Base-by-base conservation (phyloP, 805 yeast species). In the Vanderwaltozyma yarrowii region DNA sequence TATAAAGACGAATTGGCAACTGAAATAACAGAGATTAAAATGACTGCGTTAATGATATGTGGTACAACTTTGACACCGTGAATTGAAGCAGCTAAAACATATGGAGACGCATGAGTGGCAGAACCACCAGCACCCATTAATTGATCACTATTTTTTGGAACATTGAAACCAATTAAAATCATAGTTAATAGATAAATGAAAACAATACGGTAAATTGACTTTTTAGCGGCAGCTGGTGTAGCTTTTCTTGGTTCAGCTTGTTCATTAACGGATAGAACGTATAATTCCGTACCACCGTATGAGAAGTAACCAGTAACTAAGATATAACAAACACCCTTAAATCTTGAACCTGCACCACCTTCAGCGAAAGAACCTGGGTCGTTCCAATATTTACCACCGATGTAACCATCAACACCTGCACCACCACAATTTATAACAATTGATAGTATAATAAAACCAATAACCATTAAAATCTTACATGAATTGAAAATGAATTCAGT, bases 1-100 rank as follows among this genome's bases (percentile, higher is more conserved):
- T 70, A 81, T 30, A 80, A 74, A 2, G 87, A 74, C 18, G 86
- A 75, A 65, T 80, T 81, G 47, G 86, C 87, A 37, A 80, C 88
- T 7, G 87, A 80, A 39, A 79, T 60, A 20, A 81, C 85, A 3
- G 88, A 78, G 41, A 80, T 59, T 62, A 81, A 65, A 47, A 81
- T 79, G 31, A 80, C 85, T 16, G 76, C 84, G 54, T 81, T 81
- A 66, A 81, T 78, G 44, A 81, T 73, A 37, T 78, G 74, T 36
- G 88, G 88, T 35, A 80, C 68, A 30, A 75, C 81, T 35, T 62
- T 64, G 46, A 80, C 74, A 48, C 80, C 79, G 21, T 73, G 81
- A 38, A 69, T 62, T 23, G 69, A 64, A 40, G 80, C 73, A 30
- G 88, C 86, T 58, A 80, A 70, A 46, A 80, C 88, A 54, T 80